Percentiles rank a stretch among this genome's conserved stretches.
phyloP scores from a whole-genome alignment of 73 alveolate genomes.

The Urostyla sp. region DNA sequence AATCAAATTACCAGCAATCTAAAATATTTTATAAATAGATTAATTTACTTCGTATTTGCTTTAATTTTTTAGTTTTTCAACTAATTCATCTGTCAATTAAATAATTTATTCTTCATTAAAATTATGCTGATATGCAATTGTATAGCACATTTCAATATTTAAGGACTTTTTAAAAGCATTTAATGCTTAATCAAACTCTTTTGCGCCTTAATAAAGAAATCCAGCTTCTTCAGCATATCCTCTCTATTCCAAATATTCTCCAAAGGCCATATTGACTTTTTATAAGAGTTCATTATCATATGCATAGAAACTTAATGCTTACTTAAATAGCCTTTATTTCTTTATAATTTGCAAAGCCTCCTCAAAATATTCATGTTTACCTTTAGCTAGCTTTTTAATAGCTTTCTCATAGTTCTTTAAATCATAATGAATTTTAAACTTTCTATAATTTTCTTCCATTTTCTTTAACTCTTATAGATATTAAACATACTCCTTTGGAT shows the following conservation, averaged over 20 bases:
- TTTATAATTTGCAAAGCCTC: constrained; percentile 80
- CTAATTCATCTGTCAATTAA: constrained; percentile 17
- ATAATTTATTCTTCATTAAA: constrained; percentile 21
- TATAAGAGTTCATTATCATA: constrained; percentile 59
- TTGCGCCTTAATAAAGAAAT: constrained; percentile 61
- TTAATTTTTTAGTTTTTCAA: constrained; percentile 28
- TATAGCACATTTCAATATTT: constrained; percentile 61
- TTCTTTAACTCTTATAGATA: constrained; percentile 81
- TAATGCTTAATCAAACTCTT: constrained; percentile 61
- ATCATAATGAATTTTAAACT: constrained; percentile 78
- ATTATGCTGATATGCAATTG: constrained; percentile 51
- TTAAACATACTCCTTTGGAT: constrained; percentile 98
- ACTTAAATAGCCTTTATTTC: constrained; percentile 82
- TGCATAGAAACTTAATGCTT: constrained; percentile 78
- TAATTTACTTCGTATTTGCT: constrained; percentile 11
- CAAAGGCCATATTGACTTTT: constrained; percentile 79
- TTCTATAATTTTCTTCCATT: constrained; percentile 77
- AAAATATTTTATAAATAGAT: no score
- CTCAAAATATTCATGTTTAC: constrained; percentile 80
- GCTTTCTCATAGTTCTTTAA: constrained; percentile 85
- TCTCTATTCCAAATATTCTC: constrained; percentile 75
- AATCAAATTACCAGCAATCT: constrained; percentile 64
- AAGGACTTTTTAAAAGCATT: constrained; percentile 59
- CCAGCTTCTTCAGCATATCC: constrained; percentile 82
- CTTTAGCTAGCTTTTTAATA: constrained; percentile 77